These are phyloP conservation scores for Xylaria bambusicola DNA, from an alignment of 495 filamentous ascomycete species.

Conservation along the genomic window DNA sequence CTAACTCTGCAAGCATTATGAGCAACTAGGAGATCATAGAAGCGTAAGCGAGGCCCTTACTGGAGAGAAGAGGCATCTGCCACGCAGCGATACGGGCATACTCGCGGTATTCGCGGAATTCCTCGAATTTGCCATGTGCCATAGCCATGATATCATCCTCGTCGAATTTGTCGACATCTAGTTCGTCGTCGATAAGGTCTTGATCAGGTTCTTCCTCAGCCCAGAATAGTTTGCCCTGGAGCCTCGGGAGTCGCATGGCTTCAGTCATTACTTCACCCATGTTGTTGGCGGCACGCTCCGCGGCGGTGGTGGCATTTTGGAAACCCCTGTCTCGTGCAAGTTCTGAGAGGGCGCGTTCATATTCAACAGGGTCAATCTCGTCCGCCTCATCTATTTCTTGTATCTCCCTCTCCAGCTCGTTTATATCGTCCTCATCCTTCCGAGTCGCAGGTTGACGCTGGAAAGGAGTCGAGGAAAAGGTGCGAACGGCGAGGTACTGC, in stretches of 20 bases:
- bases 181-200: conserved; percentile 44
- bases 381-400: conserved; percentile 17
- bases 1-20: conserved; percentile 61
- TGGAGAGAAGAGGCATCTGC: conserved; percentile 91
- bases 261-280: neutral
- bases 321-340: neutral
- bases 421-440: conserved; percentile 12
- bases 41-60: conserved; percentile 52
- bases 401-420: no score
- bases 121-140: conserved; percentile 83
- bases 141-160: conserved; percentile 81
- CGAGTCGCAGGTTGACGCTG: conserved; percentile 24
- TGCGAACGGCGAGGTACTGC: conserved; percentile 32
- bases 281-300: conserved; percentile 13
- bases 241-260: conserved; percentile 8
- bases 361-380: conserved; percentile 16
- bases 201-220: conserved; percentile 43
- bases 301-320: conserved; percentile 10
- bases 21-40: conserved; percentile 23
- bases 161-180: conserved; percentile 41
- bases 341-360: neutral
- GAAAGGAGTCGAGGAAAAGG: conserved; percentile 42
- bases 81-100: conserved; percentile 87
- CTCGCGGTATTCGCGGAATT: conserved; percentile 85
- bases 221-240: conserved; percentile 37